Conservation (phyloP, 306 rosid species). For the Begonia loranthoides region DNA sequence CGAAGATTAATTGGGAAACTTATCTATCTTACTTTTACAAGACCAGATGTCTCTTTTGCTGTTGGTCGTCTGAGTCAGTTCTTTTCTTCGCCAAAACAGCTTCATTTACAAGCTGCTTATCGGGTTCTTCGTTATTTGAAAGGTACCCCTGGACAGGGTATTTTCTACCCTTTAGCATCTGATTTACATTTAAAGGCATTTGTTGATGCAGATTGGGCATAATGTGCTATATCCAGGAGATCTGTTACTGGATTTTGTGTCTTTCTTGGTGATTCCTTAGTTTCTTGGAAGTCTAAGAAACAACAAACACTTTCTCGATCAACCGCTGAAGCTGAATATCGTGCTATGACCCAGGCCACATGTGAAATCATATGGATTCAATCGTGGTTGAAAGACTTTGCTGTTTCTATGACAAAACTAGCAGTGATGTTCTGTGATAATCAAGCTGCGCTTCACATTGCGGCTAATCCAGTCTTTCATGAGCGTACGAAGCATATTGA, state of each 20-base stretch:
- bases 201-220: too few species aligned
- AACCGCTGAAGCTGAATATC: not conserved
- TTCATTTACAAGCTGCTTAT: not conserved
- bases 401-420: not conserved
- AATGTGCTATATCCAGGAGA: too few species aligned
- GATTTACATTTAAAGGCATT: too few species aligned
- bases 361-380: slow-evolving; percentile 3
- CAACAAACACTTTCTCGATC: not conserved
- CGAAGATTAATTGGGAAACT: not conserved
- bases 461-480: slow-evolving; percentile 2
- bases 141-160: not conserved
- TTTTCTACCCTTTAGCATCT: not conserved
- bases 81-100: too few species aligned
- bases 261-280: too few species aligned
- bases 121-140: not conserved
- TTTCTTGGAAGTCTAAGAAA: not conserved
- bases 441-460: slow-evolving; percentile 1
- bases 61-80: too few species aligned
- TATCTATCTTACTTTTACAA: too few species aligned
- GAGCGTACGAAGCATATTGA: slow-evolving; percentile 1
- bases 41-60: too few species aligned
- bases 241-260: too few species aligned
- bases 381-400: not conserved
- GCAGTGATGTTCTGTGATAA: slow-evolving; percentile 2
- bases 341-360: not conserved